Conservation (phyloP, 768 basidiomycete genomes). For the Mycena latifolia region DNA sequence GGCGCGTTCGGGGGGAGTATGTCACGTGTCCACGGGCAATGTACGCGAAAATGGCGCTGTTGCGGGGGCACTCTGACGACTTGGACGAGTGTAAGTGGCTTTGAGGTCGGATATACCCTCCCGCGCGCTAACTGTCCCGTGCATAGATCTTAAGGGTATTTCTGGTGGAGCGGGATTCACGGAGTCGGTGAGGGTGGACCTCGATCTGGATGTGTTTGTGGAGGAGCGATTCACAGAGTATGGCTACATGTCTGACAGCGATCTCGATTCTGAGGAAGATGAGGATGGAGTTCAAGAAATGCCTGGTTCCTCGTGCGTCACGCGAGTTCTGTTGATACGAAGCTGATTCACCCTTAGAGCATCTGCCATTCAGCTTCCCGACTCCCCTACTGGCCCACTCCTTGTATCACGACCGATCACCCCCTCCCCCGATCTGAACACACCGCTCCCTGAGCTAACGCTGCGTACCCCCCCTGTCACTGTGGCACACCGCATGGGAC, state of each 20-base stretch:
- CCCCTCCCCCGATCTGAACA: no score
- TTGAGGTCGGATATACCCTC: no score
- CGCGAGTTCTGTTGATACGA: no score
- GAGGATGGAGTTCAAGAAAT: not conserved
- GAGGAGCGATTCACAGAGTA: constrained; percentile 14
- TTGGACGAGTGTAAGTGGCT: constrained; percentile 19
- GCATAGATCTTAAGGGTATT: constrained; percentile 1
- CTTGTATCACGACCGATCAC: not conserved
- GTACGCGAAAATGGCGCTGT: constrained; percentile 19
- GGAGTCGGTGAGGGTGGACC: constrained; percentile 19
- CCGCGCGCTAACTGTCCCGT: no score
- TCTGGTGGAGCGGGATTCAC: constrained; percentile 9
- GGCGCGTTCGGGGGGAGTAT: not conserved
- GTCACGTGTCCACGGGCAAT: constrained; percentile 23
- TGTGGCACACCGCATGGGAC: constrained; percentile 13
- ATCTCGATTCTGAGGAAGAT: constrained; percentile 29
- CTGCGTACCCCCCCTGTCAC: no score
- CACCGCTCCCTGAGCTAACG: no score
- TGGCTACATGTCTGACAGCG: constrained; percentile 32
- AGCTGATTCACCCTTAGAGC: no score
- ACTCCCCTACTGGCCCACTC: not conserved
- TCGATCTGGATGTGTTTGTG: constrained; percentile 1
- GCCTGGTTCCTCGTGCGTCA: not conserved
- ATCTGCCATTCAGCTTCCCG: not conserved
- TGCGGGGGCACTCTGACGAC: constrained; percentile 18